Evolutionary conservation across 2,329 filamentous ascomycete species (phyloP), one percentile per base, ranked within the genome.

Genomic region (Sphaerostilbella broomeana): DNA sequence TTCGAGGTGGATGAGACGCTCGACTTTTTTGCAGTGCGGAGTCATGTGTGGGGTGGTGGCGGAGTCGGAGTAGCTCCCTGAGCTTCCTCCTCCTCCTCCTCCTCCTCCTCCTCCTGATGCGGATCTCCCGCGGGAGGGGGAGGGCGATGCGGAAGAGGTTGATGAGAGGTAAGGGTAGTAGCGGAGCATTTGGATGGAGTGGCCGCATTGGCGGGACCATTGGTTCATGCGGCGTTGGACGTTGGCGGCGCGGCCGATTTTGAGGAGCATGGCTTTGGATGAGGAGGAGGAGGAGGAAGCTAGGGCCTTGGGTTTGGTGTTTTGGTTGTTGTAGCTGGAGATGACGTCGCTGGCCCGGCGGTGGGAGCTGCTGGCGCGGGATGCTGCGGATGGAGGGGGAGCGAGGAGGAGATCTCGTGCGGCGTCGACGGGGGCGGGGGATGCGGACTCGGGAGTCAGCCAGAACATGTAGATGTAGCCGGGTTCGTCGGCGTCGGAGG

Each of bases 401-500:
- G 69, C 62, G 28, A 81, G 69, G 28, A 81, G 69, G 34, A 84
- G 67, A 9, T 75, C 72, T 7, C 76, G 69, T 15, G 77, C 74
- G 29, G 77, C 68, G 47, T 78, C 80, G 24, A 69, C 67, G 0
- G 80, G 70, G 0, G 77, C 70, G 1, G 72, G 65, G 0, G 70
- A 58, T 6, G 76, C 64, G 2, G 71, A 73, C 5, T 51, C 50
- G 21, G 87, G 80, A 0, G 87, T 95, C 16, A 95, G 73, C 88
- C 90, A 95, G 71, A 97, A 98, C 62, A 98, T 94, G 72, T 98
- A 98, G 50, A 98, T 97, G 65, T 92, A 98, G 25, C 92, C 92
- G 10, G 83, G 70, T 51, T 94, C 86, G 16, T 77, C 68, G 0
- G 86, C 88, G 31, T 89, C 75, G 1, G 59, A 54, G 24, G 56